Conservation (phyloP, 345 rosid genomes). For the Ceriops tagal region DNA sequence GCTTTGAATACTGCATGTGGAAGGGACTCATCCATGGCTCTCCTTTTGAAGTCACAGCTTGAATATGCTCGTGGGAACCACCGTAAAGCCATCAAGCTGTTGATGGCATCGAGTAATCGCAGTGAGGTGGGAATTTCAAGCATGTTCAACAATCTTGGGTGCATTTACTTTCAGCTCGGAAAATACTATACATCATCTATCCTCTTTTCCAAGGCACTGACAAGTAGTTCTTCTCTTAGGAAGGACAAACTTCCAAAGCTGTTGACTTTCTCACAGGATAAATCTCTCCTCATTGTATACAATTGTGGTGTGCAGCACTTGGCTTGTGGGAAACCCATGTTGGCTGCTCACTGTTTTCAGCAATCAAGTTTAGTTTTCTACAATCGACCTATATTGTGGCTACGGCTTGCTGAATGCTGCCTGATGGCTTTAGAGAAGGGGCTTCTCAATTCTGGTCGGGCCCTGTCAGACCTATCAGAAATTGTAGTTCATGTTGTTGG, state of each 20-base stretch:
- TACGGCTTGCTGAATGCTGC: constrained; percentile 94
- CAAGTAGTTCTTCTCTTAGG: constrained; percentile 56
- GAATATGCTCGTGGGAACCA: constrained; percentile 95
- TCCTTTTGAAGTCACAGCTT: constrained; percentile 89
- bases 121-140: constrained; percentile 65
- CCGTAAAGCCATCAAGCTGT: constrained; percentile 87
- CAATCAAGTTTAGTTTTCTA: constrained; percentile 66
- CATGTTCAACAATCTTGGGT: constrained; percentile 88
- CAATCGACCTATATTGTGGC: constrained; percentile 78
- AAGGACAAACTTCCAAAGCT: constrained; percentile 70
- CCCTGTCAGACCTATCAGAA: constrained; percentile 48
- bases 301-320: constrained; percentile 82
- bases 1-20: constrained; percentile 89
- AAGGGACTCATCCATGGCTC: constrained; percentile 83
- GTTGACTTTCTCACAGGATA: constrained; percentile 74
- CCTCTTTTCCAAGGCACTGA: constrained; percentile 74
- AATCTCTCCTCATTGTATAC: constrained; percentile 71
- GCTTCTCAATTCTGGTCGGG: constrained; percentile 37
- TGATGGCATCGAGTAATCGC: constrained; percentile 71
- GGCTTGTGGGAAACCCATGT: constrained; percentile 79
- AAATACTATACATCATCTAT: constrained; percentile 60
- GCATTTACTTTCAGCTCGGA: constrained; percentile 80
- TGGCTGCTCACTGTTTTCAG: constrained; percentile 87
- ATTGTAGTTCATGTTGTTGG: constrained; percentile 63
- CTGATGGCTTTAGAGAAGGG: constrained; percentile 82